Evolutionary conservation across 139 green algal genomes (phyloP).

Genomic region (Nannochloris sp.): DNA sequence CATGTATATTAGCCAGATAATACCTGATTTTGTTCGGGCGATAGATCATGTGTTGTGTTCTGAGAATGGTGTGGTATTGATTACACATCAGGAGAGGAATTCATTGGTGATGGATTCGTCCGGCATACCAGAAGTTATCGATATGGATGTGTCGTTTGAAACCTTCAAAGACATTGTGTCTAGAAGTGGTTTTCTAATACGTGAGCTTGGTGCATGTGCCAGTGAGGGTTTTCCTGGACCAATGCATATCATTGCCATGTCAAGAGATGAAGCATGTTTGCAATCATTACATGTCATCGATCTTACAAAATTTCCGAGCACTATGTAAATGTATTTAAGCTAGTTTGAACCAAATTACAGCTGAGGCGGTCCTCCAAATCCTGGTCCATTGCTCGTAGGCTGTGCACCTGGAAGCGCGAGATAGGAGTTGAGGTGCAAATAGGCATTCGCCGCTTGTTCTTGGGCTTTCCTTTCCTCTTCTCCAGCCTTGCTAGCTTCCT

Average conservation of each 20-base stretch:
- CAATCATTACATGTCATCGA: neutral
- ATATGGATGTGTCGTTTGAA: conserved; percentile 5
- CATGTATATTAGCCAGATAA: conserved; percentile 1
- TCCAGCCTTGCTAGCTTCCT: conserved; percentile 27
- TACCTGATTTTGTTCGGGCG: neutral
- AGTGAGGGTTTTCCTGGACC: conserved; percentile 3
- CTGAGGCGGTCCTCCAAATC: neutral
- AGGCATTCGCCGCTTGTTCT: conserved; percentile 46
- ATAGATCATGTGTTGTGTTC: neutral
- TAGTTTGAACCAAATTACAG: neutral
- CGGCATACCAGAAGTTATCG: neutral
- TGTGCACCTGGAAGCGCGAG: conserved; percentile 18
- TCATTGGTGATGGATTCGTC: conserved; percentile 2
- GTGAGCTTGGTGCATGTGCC: neutral
- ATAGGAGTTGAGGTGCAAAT: conserved; percentile 39
- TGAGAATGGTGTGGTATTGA: neutral
- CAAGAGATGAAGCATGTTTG: conserved; percentile 1
- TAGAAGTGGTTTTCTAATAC: neutral
- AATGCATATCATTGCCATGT: conserved; percentile 2
- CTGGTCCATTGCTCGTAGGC: neutral
- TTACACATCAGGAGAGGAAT: conserved; percentile 8
- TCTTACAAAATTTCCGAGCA: no score
- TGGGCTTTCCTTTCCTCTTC: conserved; percentile 30
- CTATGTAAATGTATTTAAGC: no score
- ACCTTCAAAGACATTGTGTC: neutral